phyloP scores from a whole-genome alignment of 2,329 filamentous ascomycete genomes.

The Metarhizium guizhouense region DNA sequence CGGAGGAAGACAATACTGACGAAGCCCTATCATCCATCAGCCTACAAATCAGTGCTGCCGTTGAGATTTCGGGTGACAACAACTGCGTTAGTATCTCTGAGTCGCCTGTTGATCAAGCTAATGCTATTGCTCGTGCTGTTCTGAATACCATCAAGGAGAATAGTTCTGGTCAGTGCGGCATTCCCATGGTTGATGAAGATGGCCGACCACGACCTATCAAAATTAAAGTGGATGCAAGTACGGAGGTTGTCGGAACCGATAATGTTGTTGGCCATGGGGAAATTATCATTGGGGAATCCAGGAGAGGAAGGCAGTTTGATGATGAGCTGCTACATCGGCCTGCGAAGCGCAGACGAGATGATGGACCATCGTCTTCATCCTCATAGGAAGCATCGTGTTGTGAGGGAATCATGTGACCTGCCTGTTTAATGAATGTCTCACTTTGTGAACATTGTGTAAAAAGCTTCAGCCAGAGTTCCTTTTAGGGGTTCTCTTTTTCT shows the following conservation, averaged over 20 bases:
- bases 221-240: constrained; percentile 35
- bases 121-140: constrained; percentile 33
- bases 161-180: constrained; percentile 27
- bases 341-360: background rate
- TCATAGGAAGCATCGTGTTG: no score
- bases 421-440: no score
- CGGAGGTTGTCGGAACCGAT: constrained; percentile 33
- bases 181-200: constrained; percentile 39
- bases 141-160: constrained; percentile 34
- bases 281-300: constrained; percentile 19
- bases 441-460: no score
- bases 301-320: constrained; percentile 11
- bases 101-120: constrained; percentile 29
- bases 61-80: constrained; percentile 35
- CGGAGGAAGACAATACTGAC: constrained; percentile 7
- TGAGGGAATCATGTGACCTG: no score
- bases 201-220: constrained; percentile 31
- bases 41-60: constrained; percentile 39
- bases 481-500: no score
- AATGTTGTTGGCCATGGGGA: constrained; percentile 33
- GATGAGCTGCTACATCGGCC: constrained; percentile 8
- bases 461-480: no score
- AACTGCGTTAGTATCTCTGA: constrained; percentile 38
- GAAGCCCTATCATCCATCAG: constrained; percentile 29
- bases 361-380: no score